Percentiles rank a stretch among this genome's conserved stretches.
Conservation (phyloP, 164 flowering plant genomes). For the Magnolia changhungtana region DNA sequence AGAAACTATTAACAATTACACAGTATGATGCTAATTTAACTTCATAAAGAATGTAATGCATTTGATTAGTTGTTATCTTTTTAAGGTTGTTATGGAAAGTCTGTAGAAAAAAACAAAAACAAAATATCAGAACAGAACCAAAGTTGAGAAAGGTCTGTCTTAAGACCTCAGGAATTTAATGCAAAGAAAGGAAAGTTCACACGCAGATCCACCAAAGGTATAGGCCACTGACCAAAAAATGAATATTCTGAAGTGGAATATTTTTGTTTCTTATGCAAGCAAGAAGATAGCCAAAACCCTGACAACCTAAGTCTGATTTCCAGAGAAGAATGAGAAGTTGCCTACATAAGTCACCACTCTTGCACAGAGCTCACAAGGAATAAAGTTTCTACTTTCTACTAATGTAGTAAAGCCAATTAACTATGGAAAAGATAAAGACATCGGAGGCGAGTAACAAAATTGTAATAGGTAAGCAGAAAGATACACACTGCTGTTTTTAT, state of each 20-base stretch:
- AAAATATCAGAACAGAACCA: slow-evolving; percentile 2
- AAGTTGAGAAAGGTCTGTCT: background rate
- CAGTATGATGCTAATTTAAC: too few relatives aligned
- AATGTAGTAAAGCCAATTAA: background rate
- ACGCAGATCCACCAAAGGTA: background rate
- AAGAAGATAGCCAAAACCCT: slow-evolving; percentile 94
- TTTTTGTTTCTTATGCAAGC: slow-evolving; percentile 76
- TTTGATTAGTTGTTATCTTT: slow-evolving; percentile 48
- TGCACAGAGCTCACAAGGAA: slow-evolving; percentile 5
- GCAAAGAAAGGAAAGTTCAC: background rate
- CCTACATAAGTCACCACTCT: slow-evolving; percentile 21
- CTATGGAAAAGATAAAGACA: background rate
- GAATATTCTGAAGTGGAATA: slow-evolving; percentile 84
- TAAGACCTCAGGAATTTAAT: background rate
- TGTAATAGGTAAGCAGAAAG: background rate
- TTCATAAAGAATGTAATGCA: background rate
- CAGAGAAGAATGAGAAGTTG: slow-evolving; percentile 15
- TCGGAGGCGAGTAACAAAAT: background rate
- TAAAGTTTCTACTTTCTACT: background rate
- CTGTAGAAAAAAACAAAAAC: slow-evolving; percentile 35
- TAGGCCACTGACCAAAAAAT: slow-evolving; percentile 77
- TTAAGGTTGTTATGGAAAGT: slow-evolving; percentile 94
- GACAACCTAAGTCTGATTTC: slow-evolving; percentile 65
- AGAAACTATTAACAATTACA: too few relatives aligned
- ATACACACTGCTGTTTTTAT: too few relatives aligned